Evolutionary conservation across 2,329 filamentous ascomycete genomes (phyloP).

Genomic region (Cercospora zeae-maydis): DNA sequence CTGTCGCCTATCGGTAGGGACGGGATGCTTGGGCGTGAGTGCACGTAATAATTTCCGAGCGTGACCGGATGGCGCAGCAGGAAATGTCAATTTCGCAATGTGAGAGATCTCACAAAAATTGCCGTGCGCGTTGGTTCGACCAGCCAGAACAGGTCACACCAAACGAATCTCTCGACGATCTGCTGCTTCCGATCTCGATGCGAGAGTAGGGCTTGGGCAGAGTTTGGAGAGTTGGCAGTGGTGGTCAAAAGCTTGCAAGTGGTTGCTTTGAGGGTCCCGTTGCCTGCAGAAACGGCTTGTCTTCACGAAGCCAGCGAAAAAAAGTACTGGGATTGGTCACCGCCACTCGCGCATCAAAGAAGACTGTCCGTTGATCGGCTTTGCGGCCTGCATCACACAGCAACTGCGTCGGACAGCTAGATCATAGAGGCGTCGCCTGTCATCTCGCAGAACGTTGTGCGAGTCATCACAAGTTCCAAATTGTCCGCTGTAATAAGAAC

Average conservation of each 20-base stretch:
- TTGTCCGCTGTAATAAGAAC: not conserved
- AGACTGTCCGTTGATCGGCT: not conserved
- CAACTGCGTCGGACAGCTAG: not conserved
- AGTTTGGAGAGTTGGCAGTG: not conserved
- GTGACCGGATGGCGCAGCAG: constrained; percentile 11
- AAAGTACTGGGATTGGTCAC: not conserved
- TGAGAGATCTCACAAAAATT: not conserved
- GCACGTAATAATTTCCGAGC: constrained; percentile 8
- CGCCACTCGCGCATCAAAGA: not conserved
- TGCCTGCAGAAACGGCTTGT: not conserved
- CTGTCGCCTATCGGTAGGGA: constrained; percentile 11
- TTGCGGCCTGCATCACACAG: not conserved
- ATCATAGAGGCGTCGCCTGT: not conserved
- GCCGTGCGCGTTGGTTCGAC: not conserved
- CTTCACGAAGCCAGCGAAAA: not conserved
- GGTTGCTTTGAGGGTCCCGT: not conserved
- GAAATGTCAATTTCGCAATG: constrained; percentile 6
- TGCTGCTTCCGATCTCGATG: not conserved
- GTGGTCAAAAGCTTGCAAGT: not conserved
- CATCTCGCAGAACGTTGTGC: not conserved
- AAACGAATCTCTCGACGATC: not conserved
- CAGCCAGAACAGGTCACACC: not conserved
- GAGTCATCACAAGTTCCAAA: not conserved
- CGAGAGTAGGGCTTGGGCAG: not conserved
- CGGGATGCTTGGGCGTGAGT: constrained; percentile 11